Percentiles rank a stretch among this genome's conserved stretches.
Evolutionary conservation across 2,329 filamentous ascomycete species (phyloP).

Genomic region (Parasarocladium wereldwijsianum): DNA sequence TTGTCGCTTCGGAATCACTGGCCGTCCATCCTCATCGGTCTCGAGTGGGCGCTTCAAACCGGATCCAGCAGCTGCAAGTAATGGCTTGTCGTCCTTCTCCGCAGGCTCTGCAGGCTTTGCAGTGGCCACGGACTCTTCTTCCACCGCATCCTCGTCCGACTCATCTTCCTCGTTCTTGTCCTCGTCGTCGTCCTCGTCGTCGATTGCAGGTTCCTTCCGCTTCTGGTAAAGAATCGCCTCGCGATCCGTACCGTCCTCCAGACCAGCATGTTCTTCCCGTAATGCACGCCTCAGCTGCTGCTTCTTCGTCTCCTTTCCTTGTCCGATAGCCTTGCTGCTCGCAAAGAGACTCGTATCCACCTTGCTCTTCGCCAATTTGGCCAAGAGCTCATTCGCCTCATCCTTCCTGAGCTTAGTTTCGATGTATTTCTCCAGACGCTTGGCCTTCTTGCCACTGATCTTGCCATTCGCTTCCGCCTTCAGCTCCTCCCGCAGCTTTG

Average conservation of each 20-base stretch:
- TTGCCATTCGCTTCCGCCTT: conserved; percentile 31
- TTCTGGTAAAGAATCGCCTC: conserved; percentile 38
- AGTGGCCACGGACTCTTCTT: conserved; percentile 8
- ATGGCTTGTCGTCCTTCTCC: neutral
- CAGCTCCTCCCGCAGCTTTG: conserved; percentile 23
- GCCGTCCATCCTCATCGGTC: conserved; percentile 61
- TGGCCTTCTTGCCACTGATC: conserved; percentile 50
- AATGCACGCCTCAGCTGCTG: conserved; percentile 51
- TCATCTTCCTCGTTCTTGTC: conserved; percentile 13
- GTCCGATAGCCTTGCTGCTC: conserved; percentile 65
- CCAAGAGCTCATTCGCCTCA: conserved; percentile 71
- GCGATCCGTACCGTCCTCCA: conserved; percentile 35
- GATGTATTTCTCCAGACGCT: conserved; percentile 54
- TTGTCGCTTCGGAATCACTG: conserved; percentile 71
- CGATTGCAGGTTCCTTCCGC: conserved; percentile 14
- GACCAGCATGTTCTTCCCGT: conserved; percentile 49
- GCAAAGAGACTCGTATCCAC: conserved; percentile 71
- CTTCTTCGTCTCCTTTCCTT: conserved; percentile 54
- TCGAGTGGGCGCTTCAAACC: conserved; percentile 82
- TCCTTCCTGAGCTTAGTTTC: conserved; percentile 92
- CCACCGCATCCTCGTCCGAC: conserved; percentile 7
- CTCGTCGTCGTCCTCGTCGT: conserved; percentile 17
- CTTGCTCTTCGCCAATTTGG: conserved; percentile 64
- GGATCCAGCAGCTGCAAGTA: conserved; percentile 36
- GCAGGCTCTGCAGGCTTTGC: neutral